Base-by-base conservation (phyloP, 192 early-diverging fungal species). In the Backusella circina region DNA sequence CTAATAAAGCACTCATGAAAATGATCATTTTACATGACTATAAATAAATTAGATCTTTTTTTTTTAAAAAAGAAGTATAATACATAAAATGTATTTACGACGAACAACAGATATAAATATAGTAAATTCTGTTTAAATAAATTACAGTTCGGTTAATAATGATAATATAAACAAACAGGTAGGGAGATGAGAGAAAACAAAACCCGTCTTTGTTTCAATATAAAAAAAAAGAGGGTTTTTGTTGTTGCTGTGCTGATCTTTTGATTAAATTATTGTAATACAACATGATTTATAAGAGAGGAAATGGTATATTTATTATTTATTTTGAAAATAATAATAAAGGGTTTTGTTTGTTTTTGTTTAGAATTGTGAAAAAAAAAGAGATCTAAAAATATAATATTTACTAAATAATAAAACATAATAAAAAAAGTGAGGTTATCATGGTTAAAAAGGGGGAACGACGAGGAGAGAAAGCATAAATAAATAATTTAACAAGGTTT, bases 401-500 rank as follows among this genome's bases (percentile, higher is more conserved):
- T 51, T 51, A 51, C 50, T 51, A 51, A 21, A 51, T 51, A 51
- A 51, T 21, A 26, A 57, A 26, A 67, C n/a, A 36, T 36, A 36
- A 67, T 67, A 33, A 36, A 67, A 67, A n/a, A 21, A n/a, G 35
- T 36, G 66, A 36, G 66, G 33, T 32, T 35, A 36, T 67, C 66
- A 67, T 67, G 66, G n/a, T n/a, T n/a, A 67, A 67, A 66, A 66
- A 66, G 21, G 32, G 66, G 35, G 13, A 65, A 15, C 32, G 15
- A 67, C 16, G n/a, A n/a, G 15, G 18, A 67, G 32, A 37, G 33
- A 6, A 32, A 28, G 64, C 1, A 44, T 35, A 67, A 36, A 67
- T 67, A 33, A 36, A 67, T 67, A 67, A 36, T 36, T 36, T 67
- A 36, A 67, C 66, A 67, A 67, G 66, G 32, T 67, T 67, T 15